Percentiles rank a stretch among this genome's conserved stretches.
phyloP scores from a whole-genome alignment of 2,329 filamentous ascomycete genomes.

The Ascosphaera aggregata region DNA sequence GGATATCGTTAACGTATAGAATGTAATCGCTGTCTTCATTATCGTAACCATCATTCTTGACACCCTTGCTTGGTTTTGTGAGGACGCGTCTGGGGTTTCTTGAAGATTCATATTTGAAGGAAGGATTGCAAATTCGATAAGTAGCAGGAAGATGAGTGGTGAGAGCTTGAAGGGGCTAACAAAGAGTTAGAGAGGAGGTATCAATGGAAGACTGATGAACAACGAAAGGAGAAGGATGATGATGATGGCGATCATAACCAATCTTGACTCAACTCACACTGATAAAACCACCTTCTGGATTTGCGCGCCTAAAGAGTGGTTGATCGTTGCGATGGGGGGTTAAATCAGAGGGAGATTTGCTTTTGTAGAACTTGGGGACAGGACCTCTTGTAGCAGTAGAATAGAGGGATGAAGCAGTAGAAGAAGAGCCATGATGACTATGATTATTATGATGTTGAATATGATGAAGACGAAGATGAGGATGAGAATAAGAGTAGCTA shows the following conservation, averaged over 20 bases:
- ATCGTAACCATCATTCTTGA: slow-evolving; percentile 96
- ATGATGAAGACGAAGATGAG: no score
- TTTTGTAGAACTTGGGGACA: slow-evolving; percentile 70
- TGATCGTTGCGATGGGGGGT: slow-evolving; percentile 66
- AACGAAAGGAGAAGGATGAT: slow-evolving; percentile 2
- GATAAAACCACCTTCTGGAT: slow-evolving; percentile 93
- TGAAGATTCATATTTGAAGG: slow-evolving; percentile 97
- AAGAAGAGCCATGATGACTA: no score
- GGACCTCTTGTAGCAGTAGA: no score
- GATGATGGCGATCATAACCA: no score
- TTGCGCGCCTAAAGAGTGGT: slow-evolving; percentile 75
- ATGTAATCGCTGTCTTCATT: slow-evolving; percentile 99
- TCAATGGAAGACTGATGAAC: slow-evolving; percentile 1
- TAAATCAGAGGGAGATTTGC: slow-evolving; percentile 49
- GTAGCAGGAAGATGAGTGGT: slow-evolving; percentile 84
- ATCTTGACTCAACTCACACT: slow-evolving; percentile 44
- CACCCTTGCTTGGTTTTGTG: slow-evolving; percentile 94
- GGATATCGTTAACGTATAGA: slow-evolving; percentile 93
- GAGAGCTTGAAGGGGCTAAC: slow-evolving; percentile 75
- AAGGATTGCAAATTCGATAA: slow-evolving; percentile 94
- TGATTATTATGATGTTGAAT: no score
- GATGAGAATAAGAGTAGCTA: no score
- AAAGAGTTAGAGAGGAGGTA: slow-evolving; percentile 6
- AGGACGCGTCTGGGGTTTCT: slow-evolving; percentile 86
- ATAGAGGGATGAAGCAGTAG: no score